Base-by-base conservation (phyloP, 371 early-diverging fungal genomes). In the Chytridium lagenaria region DNA sequence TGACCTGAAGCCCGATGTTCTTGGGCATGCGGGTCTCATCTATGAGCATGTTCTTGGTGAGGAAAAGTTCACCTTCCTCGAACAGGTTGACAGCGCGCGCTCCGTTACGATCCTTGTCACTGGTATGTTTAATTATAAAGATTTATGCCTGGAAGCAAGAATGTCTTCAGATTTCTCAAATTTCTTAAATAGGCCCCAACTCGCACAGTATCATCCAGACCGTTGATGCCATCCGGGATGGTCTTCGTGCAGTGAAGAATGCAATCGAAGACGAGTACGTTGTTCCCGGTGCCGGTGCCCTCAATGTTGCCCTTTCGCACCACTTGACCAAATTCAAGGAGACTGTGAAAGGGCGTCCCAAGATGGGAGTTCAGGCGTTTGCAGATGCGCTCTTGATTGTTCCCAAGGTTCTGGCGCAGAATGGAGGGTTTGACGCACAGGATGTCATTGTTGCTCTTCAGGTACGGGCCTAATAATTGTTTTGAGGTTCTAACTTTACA, bases 1-100 rank as follows among this genome's bases (percentile, higher is more conserved):
- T 50, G 99, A 99, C 78, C 86, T 99, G 69, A 88, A 90, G 5
- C 89, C 90, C 33, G 91, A 92, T 26, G 88, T 93, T 3, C 87
- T 99, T 59, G 99, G 99, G 44, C 92, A 91, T 82, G 97, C 99
- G 40, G 96, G 98, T 50, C 84, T 89, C 50, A 95, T 99, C 30
- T 95, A 96, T 82, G 99, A 99, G 83, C 95, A 99, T 75, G 92
- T 91, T 33, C 83, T 99, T 65, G 98, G 99, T 59, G 99, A 99
- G 85, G 98, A 99, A 70, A 99, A 99, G 88, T 99, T 92, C 83
- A 99, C 99, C 10, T 99, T 99, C 84, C 90, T 99, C 65, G 99
- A 99, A 86, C 98, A 99, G 74, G 97, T 96, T 78, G 86, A 91
- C 80, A 91, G 93, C 77, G 52, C 44, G 1, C 88, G 89, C 77